Conservation (phyloP, 352 stramenopile species). For the Blastocystis hominis region DNA sequence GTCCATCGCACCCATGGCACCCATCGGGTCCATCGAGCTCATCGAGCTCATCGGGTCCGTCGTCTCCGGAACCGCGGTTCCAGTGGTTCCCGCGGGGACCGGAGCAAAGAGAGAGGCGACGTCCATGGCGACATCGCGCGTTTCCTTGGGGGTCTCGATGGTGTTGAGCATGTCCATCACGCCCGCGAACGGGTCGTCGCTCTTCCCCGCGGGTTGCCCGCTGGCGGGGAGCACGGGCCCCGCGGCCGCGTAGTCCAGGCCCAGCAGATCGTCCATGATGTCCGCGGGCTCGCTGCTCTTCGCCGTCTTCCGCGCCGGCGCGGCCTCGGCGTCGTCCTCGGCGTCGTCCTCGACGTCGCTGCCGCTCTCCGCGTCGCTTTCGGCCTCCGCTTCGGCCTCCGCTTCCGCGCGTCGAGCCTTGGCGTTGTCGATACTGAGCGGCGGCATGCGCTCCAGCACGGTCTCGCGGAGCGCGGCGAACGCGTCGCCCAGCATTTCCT, state of each 20-base stretch:
- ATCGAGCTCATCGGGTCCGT: neutral
- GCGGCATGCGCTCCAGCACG: conserved; percentile 69
- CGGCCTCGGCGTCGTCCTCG: neutral
- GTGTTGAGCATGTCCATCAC: conserved; percentile 37
- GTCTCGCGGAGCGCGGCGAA: conserved; percentile 58
- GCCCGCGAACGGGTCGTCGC: neutral
- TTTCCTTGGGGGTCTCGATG: neutral
- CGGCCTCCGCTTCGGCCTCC: neutral
- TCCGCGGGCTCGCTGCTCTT: no score
- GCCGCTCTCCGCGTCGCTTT: neutral
- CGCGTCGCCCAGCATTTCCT: neutral
- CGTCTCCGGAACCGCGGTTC: neutral
- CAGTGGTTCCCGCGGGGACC: neutral
- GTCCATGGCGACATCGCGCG: neutral
- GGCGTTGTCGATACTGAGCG: conserved; percentile 65
- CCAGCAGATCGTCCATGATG: conserved; percentile 42
- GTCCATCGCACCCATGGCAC: neutral
- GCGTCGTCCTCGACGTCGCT: neutral
- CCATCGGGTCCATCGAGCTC: neutral
- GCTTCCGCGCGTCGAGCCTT: neutral
- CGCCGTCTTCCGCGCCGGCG: neutral
- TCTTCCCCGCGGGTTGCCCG: neutral
- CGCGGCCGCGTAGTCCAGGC: neutral
- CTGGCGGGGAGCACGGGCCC: neutral
- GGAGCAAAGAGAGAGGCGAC: neutral